Base-by-base conservation (phyloP, 768 basidiomycete species). In the Dictyophora rubrovolvata region DNA sequence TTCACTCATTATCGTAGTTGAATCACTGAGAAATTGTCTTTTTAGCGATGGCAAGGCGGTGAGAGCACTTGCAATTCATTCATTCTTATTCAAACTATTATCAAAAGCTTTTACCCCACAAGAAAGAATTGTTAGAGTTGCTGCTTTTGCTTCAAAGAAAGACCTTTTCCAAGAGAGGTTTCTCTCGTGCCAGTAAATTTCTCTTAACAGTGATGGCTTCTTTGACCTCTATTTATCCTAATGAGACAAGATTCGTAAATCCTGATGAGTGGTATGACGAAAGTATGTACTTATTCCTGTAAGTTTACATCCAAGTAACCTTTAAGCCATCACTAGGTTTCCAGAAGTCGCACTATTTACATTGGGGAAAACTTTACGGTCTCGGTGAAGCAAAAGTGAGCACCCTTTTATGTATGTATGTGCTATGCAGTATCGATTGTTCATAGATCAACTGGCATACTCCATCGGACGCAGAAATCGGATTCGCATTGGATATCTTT, bases 161-260 rank as follows among this genome's bases (percentile, higher is more conserved):
- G 65, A 83, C 86, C 0, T 78, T 82, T 54, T 86, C 89, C 1
- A 90, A 93, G 70, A 81, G 87, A 53, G 88, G 89, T 3, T 93
- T 82, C 72, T 84, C 85, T 3, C 89, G 87, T 77, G 85, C 82
- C 12, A 88, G 87, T 37, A 86, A 89, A 69, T 69, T 93, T 16
- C 68, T 93, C 22, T 84, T 84, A 10, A 86, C 86, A 63, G 72
- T 83, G 35, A 70, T 93, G 22, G 74, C 85, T 23, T 87, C 89
- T 0, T 71, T 93, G 48, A 89, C 87, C 1, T 84, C 90, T 59
- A 86, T 86, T 0, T 93, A 90, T 71, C 84, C 89, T 4, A 69
- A 82, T 55, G 90, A 95, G 66, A 86, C 87, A 68, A 83, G 81
- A 62, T 90, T 90, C 63, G 83, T 88, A 37, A 92, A 93, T 63